phyloP scores from a whole-genome alignment of 2,329 filamentous ascomycete species.

The Samsoniella hepiali region DNA sequence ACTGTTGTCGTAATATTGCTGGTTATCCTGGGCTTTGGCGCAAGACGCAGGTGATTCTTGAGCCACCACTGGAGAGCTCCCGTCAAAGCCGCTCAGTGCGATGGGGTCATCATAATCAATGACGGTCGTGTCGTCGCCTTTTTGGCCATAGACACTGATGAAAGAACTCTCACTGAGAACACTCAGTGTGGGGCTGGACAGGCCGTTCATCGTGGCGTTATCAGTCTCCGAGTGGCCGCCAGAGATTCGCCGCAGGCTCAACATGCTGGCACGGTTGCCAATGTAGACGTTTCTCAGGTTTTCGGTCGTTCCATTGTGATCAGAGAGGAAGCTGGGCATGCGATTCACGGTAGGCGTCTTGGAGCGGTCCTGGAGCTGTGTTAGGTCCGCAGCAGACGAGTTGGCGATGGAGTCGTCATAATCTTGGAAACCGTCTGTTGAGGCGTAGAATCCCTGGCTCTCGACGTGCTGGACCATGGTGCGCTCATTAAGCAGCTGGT shows the following conservation, averaged over 20 bases:
- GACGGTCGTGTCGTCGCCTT: constrained; percentile 28
- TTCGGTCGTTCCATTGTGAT: constrained; percentile 56
- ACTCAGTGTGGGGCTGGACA: constrained; percentile 59
- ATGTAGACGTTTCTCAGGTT: constrained; percentile 60
- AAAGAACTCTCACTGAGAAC: constrained; percentile 67
- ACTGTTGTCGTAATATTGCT: neutral
- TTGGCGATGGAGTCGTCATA: constrained; percentile 26
- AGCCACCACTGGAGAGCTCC: constrained; percentile 17
- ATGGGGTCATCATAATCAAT: constrained; percentile 31
- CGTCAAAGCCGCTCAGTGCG: constrained; percentile 28
- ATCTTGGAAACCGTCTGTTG: constrained; percentile 27
- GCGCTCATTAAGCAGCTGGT: constrained; percentile 51
- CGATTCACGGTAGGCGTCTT: constrained; percentile 44
- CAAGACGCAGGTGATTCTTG: neutral
- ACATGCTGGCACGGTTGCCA: constrained; percentile 45
- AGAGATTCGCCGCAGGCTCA: constrained; percentile 47
- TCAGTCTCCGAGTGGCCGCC: constrained; percentile 39
- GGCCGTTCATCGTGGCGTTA: constrained; percentile 33
- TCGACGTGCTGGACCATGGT: constrained; percentile 52
- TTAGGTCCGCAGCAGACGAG: constrained; percentile 23
- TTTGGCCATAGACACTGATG: constrained; percentile 59
- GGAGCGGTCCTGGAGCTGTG: constrained; percentile 22
- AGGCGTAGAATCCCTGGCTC: constrained; percentile 34
- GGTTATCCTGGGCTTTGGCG: constrained; percentile 14
- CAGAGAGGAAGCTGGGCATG: constrained; percentile 65